phyloP scores from a whole-genome alignment of 208 protist genomes.

The Baffinella frigidus region DNA sequence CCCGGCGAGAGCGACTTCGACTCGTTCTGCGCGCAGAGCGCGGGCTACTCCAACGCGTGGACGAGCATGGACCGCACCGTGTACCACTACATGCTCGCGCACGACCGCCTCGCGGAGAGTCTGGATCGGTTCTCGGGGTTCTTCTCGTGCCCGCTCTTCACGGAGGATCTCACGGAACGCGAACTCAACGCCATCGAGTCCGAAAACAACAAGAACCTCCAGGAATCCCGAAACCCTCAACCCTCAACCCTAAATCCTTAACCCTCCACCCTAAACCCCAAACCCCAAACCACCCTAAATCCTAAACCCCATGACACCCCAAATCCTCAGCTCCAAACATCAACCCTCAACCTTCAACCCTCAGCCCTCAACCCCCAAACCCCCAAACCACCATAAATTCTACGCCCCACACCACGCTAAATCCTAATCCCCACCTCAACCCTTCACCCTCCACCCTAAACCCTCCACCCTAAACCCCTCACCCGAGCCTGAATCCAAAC shows the following conservation, averaged over 20 bases:
- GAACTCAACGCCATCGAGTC: slow-evolving; percentile 68
- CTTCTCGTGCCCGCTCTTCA: slow-evolving; percentile 69
- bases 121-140: slow-evolving; percentile 67
- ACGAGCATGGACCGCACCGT: slow-evolving; percentile 59
- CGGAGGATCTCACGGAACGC: slow-evolving; percentile 54
- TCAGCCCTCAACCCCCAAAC: no score
- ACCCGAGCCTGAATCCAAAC: no score
- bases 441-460: no score
- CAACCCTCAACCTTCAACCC: no score
- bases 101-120: not conserved
- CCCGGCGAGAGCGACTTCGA: slow-evolving; percentile 62
- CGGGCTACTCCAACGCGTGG: slow-evolving; percentile 66
- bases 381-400: not conserved
- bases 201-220: slow-evolving; percentile 68
- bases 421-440: not conserved
- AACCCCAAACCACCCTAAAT: no score
- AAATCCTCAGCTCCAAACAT: no score
- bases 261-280: no score
- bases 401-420: not conserved
- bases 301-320: no score
- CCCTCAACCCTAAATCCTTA: no score
- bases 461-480: no score
- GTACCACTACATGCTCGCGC: slow-evolving; percentile 62
- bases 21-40: slow-evolving; percentile 54
- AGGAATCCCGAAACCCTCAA: no score